Conservation (phyloP, 2,329 filamentous ascomycete genomes). For the Didymella segeticola region DNA sequence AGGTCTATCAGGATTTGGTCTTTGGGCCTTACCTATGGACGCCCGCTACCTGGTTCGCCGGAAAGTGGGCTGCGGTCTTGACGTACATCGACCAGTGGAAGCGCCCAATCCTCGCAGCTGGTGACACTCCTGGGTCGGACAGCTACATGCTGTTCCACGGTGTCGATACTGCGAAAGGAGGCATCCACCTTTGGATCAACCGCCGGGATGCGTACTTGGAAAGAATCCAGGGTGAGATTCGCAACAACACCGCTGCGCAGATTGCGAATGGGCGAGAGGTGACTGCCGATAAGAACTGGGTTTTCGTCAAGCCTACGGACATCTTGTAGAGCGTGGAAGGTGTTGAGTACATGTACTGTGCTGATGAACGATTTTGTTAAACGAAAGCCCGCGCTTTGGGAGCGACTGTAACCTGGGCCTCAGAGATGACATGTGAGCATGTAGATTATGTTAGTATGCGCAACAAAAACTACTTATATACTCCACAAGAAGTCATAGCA, state of each 20-base stretch:
- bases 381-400: no score
- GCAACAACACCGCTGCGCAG: slow-evolving; percentile 31
- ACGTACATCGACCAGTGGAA: slow-evolving; percentile 43
- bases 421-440: no score
- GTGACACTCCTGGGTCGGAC: slow-evolving; percentile 41
- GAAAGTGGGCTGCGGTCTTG: slow-evolving; percentile 41
- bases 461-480: no score
- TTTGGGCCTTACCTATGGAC: slow-evolving; percentile 40
- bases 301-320: slow-evolving; percentile 37
- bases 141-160: slow-evolving; percentile 43
- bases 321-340: slow-evolving; percentile 25
- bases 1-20: slow-evolving; percentile 34
- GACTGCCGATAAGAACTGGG: slow-evolving; percentile 42
- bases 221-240: slow-evolving; percentile 31
- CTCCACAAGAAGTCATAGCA: no score
- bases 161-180: slow-evolving; percentile 37
- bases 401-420: no score
- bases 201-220: slow-evolving; percentile 29
- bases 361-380: no score
- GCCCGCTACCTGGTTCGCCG: slow-evolving; percentile 41
- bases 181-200: slow-evolving; percentile 41
- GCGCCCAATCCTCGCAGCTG: slow-evolving; percentile 35
- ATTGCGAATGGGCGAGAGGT: slow-evolving; percentile 36
- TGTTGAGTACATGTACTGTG: no score
- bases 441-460: no score